Conservation (phyloP, 2,329 filamentous ascomycete genomes). For the Pseudogymnoascus sp. region DNA sequence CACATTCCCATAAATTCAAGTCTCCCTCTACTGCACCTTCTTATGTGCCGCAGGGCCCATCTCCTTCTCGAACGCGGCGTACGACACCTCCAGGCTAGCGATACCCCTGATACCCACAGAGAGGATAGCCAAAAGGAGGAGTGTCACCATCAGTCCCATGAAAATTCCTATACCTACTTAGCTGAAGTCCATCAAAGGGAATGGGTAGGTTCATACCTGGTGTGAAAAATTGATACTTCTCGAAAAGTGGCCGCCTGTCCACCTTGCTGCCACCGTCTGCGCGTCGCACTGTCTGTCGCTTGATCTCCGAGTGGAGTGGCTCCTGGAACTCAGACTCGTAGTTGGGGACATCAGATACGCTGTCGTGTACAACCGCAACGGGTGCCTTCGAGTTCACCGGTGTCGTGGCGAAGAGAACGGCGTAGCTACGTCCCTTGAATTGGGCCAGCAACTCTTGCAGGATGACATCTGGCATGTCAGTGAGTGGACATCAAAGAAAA, state of each 20-base stretch:
- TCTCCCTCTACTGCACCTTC: slow-evolving; percentile 49
- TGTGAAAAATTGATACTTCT: slow-evolving; percentile 90
- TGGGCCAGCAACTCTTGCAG: slow-evolving; percentile 38
- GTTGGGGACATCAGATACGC: slow-evolving; percentile 30
- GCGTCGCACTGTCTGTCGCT: slow-evolving; percentile 46
- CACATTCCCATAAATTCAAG: slow-evolving; percentile 4
- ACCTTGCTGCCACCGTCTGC: slow-evolving; percentile 35
- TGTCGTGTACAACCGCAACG: slow-evolving; percentile 33
- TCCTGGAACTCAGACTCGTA: slow-evolving; percentile 61
- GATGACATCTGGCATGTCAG: slow-evolving; percentile 32
- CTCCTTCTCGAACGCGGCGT: slow-evolving; percentile 94
- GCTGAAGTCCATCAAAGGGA: not conserved
- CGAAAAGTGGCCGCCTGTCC: slow-evolving; percentile 57
- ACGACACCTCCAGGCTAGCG: slow-evolving; percentile 75
- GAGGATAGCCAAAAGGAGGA: slow-evolving; percentile 69
- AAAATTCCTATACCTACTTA: slow-evolving; percentile 59
- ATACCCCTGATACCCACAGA: slow-evolving; percentile 71
- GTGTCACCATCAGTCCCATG: slow-evolving; percentile 65
- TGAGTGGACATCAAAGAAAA: slow-evolving; percentile 10
- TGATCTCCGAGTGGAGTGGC: slow-evolving; percentile 62
- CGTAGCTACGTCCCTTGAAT: slow-evolving; percentile 51
- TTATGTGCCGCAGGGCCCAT: slow-evolving; percentile 84
- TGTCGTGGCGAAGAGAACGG: slow-evolving; percentile 66
- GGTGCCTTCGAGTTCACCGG: not conserved
- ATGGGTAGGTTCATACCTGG: slow-evolving; percentile 50